These are phyloP conservation scores for Circinella umbellata DNA, from an alignment of 371 early-diverging fungal genomes.

Conservation along the genomic window DNA sequence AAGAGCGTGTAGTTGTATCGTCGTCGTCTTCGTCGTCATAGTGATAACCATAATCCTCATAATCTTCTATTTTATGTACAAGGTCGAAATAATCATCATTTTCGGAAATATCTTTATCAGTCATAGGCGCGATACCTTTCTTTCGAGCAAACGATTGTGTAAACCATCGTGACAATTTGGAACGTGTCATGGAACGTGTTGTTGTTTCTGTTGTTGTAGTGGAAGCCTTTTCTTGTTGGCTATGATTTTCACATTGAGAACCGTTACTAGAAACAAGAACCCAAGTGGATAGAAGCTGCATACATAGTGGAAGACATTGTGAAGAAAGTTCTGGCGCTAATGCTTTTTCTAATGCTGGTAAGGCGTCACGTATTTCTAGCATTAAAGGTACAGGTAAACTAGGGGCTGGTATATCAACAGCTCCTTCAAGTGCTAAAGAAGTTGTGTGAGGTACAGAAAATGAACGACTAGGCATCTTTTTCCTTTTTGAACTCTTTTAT, in stretches of 20 bases:
- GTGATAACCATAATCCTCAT: constrained; percentile 6
- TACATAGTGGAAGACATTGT: constrained; percentile 16
- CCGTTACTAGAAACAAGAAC: constrained; percentile 2
- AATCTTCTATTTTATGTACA: neutral
- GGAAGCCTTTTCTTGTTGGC: neutral
- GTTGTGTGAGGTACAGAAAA: constrained; percentile 5
- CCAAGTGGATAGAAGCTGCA: constrained; percentile 15
- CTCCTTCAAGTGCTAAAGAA: neutral
- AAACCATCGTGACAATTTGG: constrained; percentile 10
- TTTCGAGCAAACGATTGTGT: constrained; percentile 10
- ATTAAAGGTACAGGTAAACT: constrained; percentile 1
- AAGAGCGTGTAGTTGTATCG: neutral
- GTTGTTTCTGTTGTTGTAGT: no score
- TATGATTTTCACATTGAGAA: neutral
- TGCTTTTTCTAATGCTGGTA: constrained; percentile 15
- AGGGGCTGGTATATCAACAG: constrained; percentile 1
- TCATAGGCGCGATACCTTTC: constrained; percentile 3
- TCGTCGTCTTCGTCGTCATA: constrained; percentile 11
- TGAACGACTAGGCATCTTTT: constrained; percentile 11
- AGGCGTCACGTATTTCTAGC: constrained; percentile 10
- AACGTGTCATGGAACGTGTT: constrained; percentile 11
- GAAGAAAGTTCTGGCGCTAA: constrained; percentile 6
- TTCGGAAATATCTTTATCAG: constrained; percentile 16
- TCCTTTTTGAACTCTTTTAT: neutral
- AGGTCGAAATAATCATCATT: neutral